Percentiles rank a stretch among this genome's conserved stretches.
Conservation (phyloP, 2,329 filamentous ascomycete genomes). For the Colletotrichum horii region DNA sequence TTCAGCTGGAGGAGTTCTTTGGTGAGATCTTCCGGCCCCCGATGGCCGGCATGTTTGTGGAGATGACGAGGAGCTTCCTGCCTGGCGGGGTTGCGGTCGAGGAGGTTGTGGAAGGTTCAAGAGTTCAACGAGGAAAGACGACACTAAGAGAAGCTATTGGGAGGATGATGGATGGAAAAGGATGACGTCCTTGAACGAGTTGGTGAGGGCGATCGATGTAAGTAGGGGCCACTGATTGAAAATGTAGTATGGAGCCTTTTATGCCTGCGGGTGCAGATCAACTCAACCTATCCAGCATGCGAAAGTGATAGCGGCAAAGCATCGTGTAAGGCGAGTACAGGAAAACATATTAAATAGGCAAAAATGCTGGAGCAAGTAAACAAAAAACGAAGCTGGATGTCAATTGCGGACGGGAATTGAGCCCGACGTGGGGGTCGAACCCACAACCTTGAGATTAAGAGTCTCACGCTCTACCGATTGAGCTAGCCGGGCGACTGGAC, state of each 20-base stretch:
- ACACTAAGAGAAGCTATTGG: background rate
- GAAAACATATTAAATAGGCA: background rate
- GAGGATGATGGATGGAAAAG: background rate
- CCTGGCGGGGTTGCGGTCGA: slow-evolving; percentile 29
- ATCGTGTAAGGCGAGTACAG: background rate
- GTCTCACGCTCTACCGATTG: slow-evolving; percentile 78
- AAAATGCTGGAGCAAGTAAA: too few relatives aligned
- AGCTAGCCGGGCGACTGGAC: slow-evolving; percentile 51
- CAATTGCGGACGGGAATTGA: slow-evolving; percentile 17
- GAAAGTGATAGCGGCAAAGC: background rate
- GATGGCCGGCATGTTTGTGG: slow-evolving; percentile 9
- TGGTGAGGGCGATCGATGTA: background rate
- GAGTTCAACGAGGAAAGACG: background rate
- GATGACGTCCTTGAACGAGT: background rate
- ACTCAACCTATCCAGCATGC: background rate
- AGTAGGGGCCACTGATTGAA: background rate
- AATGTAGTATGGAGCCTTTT: background rate
- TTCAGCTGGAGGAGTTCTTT: slow-evolving; percentile 29
- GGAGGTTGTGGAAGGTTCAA: slow-evolving; percentile 1
- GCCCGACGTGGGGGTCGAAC: slow-evolving; percentile 30
- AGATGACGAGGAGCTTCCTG: slow-evolving; percentile 22
- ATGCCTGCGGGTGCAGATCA: background rate
- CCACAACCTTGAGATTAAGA: slow-evolving; percentile 50
- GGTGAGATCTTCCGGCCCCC: slow-evolving; percentile 24
- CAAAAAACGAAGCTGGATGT: background rate